These are phyloP conservation scores for Dalbergia cochinchinensis DNA, from an alignment of 306 rosid species.

Conservation along the genomic window DNA sequence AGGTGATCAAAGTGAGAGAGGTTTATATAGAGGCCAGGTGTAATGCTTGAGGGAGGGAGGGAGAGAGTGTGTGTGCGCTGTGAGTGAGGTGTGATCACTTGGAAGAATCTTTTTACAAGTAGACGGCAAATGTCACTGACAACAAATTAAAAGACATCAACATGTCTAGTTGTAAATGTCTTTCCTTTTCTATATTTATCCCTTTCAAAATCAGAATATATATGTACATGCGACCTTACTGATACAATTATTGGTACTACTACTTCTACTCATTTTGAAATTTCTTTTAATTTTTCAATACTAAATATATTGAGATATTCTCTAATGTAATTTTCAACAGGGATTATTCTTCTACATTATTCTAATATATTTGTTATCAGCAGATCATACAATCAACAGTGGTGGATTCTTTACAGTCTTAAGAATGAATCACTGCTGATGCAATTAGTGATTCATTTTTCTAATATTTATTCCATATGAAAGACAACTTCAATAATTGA, in stretches of 20 bases:
- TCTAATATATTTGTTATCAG: neutral
- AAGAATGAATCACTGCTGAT: neutral
- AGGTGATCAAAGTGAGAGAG: conserved; percentile 51
- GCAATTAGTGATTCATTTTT: neutral
- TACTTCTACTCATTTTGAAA: neutral
- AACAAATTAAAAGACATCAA: conserved; percentile 58
- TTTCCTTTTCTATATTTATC: conserved; percentile 35
- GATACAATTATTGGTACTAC: conserved; percentile 19
- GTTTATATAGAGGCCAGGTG: conserved; percentile 62
- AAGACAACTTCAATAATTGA: neutral
- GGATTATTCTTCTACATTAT: neutral
- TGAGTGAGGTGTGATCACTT: conserved; percentile 39
- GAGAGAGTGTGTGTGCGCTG: neutral
- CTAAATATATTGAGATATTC: neutral
- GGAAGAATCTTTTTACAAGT: conserved; percentile 68
- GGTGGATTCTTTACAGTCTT: neutral
- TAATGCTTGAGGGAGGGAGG: neutral
- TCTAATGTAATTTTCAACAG: neutral
- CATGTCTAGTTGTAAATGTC: conserved; percentile 67
- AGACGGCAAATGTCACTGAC: conserved; percentile 66
- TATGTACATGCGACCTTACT: neutral
- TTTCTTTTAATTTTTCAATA: neutral
- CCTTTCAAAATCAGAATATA: neutral
- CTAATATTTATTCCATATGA: neutral
- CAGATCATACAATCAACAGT: neutral